Evolutionary conservation across 352 stramenopile species (phyloP).

Genomic region (Phytophthora tubulina): DNA sequence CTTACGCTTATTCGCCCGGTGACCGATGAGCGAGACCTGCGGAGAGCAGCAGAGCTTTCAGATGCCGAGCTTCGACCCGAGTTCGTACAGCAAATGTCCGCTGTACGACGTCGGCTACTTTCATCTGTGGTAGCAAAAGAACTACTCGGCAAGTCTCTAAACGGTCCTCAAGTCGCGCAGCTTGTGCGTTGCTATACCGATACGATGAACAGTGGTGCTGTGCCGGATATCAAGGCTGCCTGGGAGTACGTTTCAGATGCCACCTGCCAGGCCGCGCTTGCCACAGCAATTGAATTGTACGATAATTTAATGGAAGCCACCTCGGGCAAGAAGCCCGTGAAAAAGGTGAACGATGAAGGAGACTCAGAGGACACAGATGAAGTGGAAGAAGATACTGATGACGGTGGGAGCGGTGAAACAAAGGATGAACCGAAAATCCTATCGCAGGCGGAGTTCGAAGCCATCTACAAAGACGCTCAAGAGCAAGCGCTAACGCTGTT

Average conservation of each 20-base stretch:
- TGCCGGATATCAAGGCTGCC: conserved; percentile 86
- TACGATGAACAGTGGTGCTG: conserved; percentile 79
- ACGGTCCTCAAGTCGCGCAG: conserved; percentile 70
- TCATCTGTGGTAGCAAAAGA: conserved; percentile 65
- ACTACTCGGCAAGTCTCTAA: conserved; percentile 72
- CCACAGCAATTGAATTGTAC: conserved; percentile 65
- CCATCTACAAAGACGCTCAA: conserved; percentile 77
- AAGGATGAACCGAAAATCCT: conserved; percentile 45
- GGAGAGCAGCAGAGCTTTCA: conserved; percentile 60
- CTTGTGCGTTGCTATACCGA: conserved; percentile 75
- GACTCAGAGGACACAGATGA: conserved; percentile 38
- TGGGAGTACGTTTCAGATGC: conserved; percentile 88
- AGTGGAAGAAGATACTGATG: conserved; percentile 38
- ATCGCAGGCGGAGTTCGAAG: conserved; percentile 77
- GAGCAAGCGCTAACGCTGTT: conserved; percentile 75
- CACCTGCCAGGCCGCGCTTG: conserved; percentile 71
- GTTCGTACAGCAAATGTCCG: conserved; percentile 78
- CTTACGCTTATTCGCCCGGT: conserved; percentile 83
- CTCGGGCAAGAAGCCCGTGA: conserved; percentile 30
- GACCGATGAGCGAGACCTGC: conserved; percentile 70
- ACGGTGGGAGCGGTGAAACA: conserved; percentile 17
- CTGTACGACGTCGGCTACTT: conserved; percentile 60
- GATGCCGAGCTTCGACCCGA: conserved; percentile 74
- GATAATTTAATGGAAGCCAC: conserved; percentile 57
- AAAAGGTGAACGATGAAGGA: conserved; percentile 32